Percentiles rank a stretch among this genome's conserved stretches.
phyloP scores from a whole-genome alignment of 805 yeast species.

The Zygosaccharomyces pseudorouxii region DNA sequence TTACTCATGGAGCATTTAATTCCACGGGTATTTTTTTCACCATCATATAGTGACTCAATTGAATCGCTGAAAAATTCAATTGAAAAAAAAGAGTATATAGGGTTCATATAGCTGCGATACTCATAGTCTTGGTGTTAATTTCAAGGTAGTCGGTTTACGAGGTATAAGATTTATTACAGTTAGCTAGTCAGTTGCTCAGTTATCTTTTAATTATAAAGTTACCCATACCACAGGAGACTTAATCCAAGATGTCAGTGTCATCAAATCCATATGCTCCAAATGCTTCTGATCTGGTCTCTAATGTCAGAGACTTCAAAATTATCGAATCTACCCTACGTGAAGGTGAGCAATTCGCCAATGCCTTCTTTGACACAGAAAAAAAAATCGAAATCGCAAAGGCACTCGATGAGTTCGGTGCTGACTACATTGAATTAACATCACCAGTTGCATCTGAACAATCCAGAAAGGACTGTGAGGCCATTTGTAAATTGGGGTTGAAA shows the following conservation, averaged over 20 bases:
- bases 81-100: not conserved
- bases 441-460: conserved; percentile 98
- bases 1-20: conserved; percentile 1
- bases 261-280: conserved; percentile 91
- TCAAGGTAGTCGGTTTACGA: not conserved
- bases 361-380: conserved; percentile 90
- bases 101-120: not conserved
- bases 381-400: conserved; percentile 97
- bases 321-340: conserved; percentile 96
- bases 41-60: conserved; percentile 2
- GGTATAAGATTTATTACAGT: not conserved
- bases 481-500: conserved; percentile 94
- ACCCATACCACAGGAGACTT: not conserved
- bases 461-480: conserved; percentile 92
- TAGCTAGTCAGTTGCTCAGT: no score
- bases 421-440: conserved; percentile 95
- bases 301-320: conserved; percentile 81
- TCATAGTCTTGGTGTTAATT: not conserved
- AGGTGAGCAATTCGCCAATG: conserved; percentile 98
- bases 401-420: conserved; percentile 95
- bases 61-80: not conserved
- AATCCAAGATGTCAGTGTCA: conserved; percentile 10
- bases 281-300: conserved; percentile 86
- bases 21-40: not conserved
- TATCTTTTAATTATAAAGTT: not conserved